These are phyloP conservation scores for Trematosphaeria pertusa DNA, from an alignment of 2,329 filamentous ascomycete species.

Conservation along the genomic window DNA sequence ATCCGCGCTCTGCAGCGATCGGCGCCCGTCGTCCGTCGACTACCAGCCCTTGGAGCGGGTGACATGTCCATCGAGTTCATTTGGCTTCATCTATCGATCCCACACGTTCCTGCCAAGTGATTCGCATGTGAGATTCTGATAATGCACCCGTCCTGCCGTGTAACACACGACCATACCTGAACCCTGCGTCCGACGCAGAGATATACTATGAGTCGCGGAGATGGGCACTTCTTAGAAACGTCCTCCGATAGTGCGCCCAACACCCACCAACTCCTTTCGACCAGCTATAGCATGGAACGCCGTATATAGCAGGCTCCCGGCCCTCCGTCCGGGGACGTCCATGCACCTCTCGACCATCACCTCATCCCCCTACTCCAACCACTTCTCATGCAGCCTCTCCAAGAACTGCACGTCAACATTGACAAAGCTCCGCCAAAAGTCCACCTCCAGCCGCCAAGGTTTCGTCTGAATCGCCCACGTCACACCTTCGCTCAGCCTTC, in stretches of 20 bases:
- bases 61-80: conserved; percentile 8
- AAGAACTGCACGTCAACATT: conserved; percentile 56
- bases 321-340: no score
- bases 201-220: neutral
- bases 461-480: conserved; percentile 57
- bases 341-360: no score
- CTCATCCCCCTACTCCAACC: conserved; percentile 46
- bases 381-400: conserved; percentile 50
- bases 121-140: neutral
- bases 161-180: neutral
- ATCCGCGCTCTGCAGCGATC: conserved; percentile 18
- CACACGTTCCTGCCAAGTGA: conserved; percentile 19
- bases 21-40: conserved; percentile 4
- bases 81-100: conserved; percentile 19
- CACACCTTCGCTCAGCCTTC: conserved; percentile 48
- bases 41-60: conserved; percentile 12
- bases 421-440: conserved; percentile 61
- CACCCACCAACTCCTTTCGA: no score
- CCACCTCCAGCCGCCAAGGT: conserved; percentile 59
- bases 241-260: no score
- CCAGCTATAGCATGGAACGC: no score
- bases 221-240: no score
- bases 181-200: no score
- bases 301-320: no score
- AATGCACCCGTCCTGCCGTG: neutral